Evolutionary conservation across 495 filamentous ascomycete genomes (phyloP).

Genomic region (Monascus purpureus): DNA sequence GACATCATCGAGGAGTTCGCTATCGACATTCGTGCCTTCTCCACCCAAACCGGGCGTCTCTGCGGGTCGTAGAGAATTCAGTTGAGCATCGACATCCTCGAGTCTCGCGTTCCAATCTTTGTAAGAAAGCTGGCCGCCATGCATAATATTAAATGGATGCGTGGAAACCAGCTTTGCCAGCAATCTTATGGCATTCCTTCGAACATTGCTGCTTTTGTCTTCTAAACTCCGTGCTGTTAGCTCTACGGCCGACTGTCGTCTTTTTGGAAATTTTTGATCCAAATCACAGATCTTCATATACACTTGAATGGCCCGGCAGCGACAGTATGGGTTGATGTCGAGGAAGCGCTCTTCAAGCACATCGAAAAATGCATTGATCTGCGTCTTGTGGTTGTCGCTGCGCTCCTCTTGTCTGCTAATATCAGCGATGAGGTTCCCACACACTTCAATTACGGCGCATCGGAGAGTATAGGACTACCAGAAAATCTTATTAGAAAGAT

Average conservation of each 20-base stretch:
- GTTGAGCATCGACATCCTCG: slow-evolving; percentile 64
- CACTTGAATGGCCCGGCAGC: slow-evolving; percentile 83
- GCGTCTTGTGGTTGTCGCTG: slow-evolving; percentile 78
- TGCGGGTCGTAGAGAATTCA: slow-evolving; percentile 65
- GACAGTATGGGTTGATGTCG: slow-evolving; percentile 93
- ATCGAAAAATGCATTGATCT: slow-evolving; percentile 94
- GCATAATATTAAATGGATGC: slow-evolving; percentile 84
- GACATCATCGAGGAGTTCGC: slow-evolving; percentile 72
- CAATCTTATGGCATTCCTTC: slow-evolving; percentile 88
- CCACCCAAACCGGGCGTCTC: slow-evolving; percentile 62
- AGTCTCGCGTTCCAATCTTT: slow-evolving; percentile 76
- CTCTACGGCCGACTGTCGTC: slow-evolving; percentile 72
- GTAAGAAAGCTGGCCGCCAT: slow-evolving; percentile 70
- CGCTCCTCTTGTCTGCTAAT: slow-evolving; percentile 83
- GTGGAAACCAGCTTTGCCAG: slow-evolving; percentile 76
- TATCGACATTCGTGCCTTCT: slow-evolving; percentile 50
- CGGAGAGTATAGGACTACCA: slow-evolving; percentile 77
- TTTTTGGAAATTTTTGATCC: slow-evolving; percentile 87
- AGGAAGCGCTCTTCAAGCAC: slow-evolving; percentile 92
- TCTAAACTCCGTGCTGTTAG: slow-evolving; percentile 77
- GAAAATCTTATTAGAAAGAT: slow-evolving; percentile 9
- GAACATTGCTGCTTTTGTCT: slow-evolving; percentile 96
- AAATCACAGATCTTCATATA: slow-evolving; percentile 84
- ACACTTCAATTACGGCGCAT: slow-evolving; percentile 92
- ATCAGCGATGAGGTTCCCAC: slow-evolving; percentile 87